phyloP scores from a whole-genome alignment of 139 green algal species.

The Volvox africanus region DNA sequence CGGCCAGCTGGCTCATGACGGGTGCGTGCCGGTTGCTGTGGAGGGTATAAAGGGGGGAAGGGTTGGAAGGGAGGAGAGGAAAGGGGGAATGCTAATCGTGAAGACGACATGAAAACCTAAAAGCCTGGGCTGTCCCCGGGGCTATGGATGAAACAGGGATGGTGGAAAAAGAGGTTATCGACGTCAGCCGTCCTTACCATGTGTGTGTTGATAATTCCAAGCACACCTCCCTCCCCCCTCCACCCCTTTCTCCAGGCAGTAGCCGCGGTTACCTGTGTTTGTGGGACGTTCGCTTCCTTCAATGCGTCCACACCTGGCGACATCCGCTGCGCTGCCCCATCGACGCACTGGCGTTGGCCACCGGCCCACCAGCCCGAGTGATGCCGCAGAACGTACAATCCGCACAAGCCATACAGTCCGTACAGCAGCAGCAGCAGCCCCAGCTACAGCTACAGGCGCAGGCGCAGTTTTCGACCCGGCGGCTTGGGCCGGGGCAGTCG shows the following conservation, averaged over 20 bases:
- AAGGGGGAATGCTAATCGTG: no score
- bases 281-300: slow-evolving; percentile 88
- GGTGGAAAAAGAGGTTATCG: no score
- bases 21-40: not conserved
- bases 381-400: not conserved
- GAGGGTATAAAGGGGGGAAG: not conserved
- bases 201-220: no score
- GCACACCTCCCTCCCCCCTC: no score
- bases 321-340: slow-evolving; percentile 61
- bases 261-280: slow-evolving; percentile 72
- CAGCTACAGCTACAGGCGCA: not conserved
- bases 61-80: not conserved
- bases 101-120: no score
- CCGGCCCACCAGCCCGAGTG: slow-evolving; percentile 59
- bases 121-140: no score
- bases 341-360: slow-evolving; percentile 69
- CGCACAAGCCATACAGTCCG: no score
- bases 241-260: slow-evolving; percentile 52
- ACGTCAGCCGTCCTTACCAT: no score
- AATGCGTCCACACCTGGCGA: slow-evolving; percentile 67
- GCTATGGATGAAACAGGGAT: no score
- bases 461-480: not conserved
- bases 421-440: not conserved
- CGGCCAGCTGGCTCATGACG: slow-evolving; percentile 72
- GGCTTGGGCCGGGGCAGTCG: not conserved